These are phyloP conservation scores for Micromonas commoda DNA, from an alignment of 139 green algal genomes.

Conservation along the genomic window DNA sequence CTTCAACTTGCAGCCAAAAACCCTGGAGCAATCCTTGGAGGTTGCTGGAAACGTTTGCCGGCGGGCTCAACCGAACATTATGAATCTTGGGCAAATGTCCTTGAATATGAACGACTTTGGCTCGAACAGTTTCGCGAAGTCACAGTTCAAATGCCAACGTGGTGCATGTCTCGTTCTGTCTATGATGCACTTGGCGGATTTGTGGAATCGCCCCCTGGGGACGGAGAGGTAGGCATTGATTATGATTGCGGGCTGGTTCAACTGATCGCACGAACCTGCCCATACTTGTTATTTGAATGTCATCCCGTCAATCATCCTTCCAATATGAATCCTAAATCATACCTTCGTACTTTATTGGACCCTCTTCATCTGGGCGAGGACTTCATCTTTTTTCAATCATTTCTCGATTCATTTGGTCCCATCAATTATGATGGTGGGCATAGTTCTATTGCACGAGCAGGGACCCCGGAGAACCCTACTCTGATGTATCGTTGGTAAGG, in stretches of 20 bases:
- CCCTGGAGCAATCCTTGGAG: constrained; percentile 16
- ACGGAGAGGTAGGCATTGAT: too few relatives aligned
- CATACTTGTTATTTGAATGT: too few relatives aligned
- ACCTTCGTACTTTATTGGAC: too few relatives aligned
- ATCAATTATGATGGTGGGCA: not conserved
- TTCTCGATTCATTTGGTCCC: not conserved
- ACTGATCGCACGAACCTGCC: too few relatives aligned
- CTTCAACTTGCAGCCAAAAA: not conserved
- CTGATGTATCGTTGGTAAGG: constrained; percentile 19
- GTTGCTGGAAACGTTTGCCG: constrained; percentile 20
- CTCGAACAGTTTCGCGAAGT: constrained; percentile 22
- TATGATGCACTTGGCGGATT: constrained; percentile 18
- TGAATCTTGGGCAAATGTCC: constrained; percentile 14
- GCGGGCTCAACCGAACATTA: constrained; percentile 25
- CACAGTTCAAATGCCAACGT: constrained; percentile 26
- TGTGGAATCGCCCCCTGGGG: constrained; percentile 12
- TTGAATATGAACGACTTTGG: not conserved
- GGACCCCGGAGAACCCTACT: not conserved
- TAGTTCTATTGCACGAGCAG: not conserved
- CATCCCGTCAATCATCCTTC: too few relatives aligned
- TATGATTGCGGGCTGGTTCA: too few relatives aligned
- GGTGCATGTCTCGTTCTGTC: constrained; percentile 5
- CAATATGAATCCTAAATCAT: too few relatives aligned
- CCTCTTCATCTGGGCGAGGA: too few relatives aligned
- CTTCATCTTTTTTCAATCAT: constrained; percentile 4